Percentiles rank a stretch among this genome's conserved stretches.
Evolutionary conservation across 1,284 basidiomycete genomes (phyloP).

Genomic region (Vanrija humicola): DNA sequence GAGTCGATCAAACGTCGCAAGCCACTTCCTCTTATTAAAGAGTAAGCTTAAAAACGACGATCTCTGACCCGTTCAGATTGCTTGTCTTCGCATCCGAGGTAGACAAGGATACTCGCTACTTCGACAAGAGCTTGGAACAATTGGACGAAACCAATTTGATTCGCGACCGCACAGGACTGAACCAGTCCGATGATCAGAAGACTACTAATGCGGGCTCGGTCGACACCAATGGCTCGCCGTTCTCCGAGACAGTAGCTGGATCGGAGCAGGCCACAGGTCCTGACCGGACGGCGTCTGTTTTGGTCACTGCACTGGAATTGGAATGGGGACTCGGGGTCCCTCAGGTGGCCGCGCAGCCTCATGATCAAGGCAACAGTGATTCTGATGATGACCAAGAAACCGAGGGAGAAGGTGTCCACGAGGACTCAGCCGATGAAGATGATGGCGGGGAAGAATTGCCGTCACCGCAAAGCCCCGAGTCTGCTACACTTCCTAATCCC

Average conservation of each 20-base stretch:
- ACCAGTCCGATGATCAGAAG: neutral
- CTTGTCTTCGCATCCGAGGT: constrained; percentile 42
- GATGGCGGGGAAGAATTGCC: constrained; percentile 1
- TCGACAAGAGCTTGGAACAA: constrained; percentile 32
- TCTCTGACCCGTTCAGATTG: constrained; percentile 24
- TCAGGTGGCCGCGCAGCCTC: constrained; percentile 17
- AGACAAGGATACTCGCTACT: constrained; percentile 32
- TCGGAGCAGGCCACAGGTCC: too few relatives aligned
- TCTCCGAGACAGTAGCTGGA: too few relatives aligned
- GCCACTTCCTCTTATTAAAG: constrained; percentile 61
- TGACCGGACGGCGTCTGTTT: too few relatives aligned
- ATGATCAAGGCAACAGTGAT: constrained; percentile 40
- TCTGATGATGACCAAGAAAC: constrained; percentile 10
- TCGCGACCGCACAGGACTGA: constrained; percentile 24
- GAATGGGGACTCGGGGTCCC: too few relatives aligned
- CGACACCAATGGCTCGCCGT: too few relatives aligned
- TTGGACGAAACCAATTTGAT: constrained; percentile 27
- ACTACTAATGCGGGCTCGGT: neutral
- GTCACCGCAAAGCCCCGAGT: constrained; percentile 17
- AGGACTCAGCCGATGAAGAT: constrained; percentile 26
- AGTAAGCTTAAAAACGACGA: constrained; percentile 51
- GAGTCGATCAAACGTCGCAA: constrained; percentile 65
- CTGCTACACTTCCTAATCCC: neutral
- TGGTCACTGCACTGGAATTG: too few relatives aligned
- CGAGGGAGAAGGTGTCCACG: constrained; percentile 35